Evolutionary conservation across 2,329 filamentous ascomycete species (phyloP), one percentile per base, ranked within the genome.

Genomic region (Xylaria sp.): DNA sequence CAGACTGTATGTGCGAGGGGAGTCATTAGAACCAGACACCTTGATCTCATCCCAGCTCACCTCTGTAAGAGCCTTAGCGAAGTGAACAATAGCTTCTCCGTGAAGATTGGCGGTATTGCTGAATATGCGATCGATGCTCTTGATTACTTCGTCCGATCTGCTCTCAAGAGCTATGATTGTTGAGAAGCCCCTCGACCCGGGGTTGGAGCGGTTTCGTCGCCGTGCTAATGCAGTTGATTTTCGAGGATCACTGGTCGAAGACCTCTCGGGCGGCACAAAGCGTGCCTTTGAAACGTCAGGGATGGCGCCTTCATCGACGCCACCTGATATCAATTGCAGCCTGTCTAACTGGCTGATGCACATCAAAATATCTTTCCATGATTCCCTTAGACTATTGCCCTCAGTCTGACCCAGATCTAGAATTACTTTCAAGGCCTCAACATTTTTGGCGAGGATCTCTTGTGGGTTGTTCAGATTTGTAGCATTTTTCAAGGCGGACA

Each of bases 11-110:
- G 95, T 99, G 63, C 97, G 90, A 12, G 96, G 96, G 25, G 93
- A 97, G 69, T 99, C 96, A 77, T 95, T 98, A 65, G 95, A 93
- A 0, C 96, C 96, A 0, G 96, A 98, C 3, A 96, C 97, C 78
- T 97, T 95, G 77, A 99, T 99, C 80, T 99, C 96, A 77, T 98
- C 95, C 96, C 96, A 98, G 80, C 95, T 98, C 72, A 99, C 95
- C 78, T 98, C 94, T 8, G 93, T 97, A 67, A 99, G 82, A 0
- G 96, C 94, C 65, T 91, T 90, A 60, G 97, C 95, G 79, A 99
- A 99, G 79, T 97, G 91, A 1, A 98, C 92, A 76, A 99, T 99
- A 2, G 95, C 94, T 73, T 98, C 94, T 68, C 94, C 94, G 4
- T 92, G 94, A 2, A 99, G 86, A 74, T 97, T 94, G 9, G 94